A percentile compares a stretch with the other conserved stretches of the same genome.
These are phyloP conservation scores for Penicillium expansum DNA, from an alignment of 2,329 filamentous ascomycete genomes.

Conservation along the genomic window DNA sequence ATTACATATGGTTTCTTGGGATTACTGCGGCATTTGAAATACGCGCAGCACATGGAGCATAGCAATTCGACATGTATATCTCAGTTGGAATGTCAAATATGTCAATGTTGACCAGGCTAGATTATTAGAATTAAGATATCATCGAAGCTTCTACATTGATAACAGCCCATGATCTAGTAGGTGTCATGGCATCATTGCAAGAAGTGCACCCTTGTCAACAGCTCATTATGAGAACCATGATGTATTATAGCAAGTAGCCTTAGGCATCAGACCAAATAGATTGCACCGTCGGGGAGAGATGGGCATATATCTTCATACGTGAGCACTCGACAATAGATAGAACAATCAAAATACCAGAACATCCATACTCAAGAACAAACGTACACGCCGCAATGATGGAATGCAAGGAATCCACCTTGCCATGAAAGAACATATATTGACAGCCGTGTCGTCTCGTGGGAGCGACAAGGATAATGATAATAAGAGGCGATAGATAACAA, in stretches of 20 bases:
- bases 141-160: neutral
- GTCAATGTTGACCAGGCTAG: neutral
- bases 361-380: neutral
- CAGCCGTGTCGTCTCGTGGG: constrained; percentile 30
- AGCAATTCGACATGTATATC: neutral
- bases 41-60: neutral
- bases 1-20: neutral
- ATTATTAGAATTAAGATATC: neutral
- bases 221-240: neutral
- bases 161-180: neutral
- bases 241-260: neutral
- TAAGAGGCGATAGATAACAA: constrained; percentile 19
- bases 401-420: constrained; percentile 10
- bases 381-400: constrained; percentile 2
- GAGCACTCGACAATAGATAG: neutral
- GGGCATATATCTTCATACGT: neutral
- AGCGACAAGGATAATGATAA: constrained; percentile 20
- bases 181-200: neutral
- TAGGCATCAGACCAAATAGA: neutral
- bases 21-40: neutral
- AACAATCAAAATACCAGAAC: neutral
- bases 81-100: neutral
- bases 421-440: constrained; percentile 27
- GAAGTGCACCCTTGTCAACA: neutral
- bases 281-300: neutral